Evolutionary conservation across 2,329 filamentous ascomycete genomes (phyloP).

Genomic region (Colletotrichum sp.): DNA sequence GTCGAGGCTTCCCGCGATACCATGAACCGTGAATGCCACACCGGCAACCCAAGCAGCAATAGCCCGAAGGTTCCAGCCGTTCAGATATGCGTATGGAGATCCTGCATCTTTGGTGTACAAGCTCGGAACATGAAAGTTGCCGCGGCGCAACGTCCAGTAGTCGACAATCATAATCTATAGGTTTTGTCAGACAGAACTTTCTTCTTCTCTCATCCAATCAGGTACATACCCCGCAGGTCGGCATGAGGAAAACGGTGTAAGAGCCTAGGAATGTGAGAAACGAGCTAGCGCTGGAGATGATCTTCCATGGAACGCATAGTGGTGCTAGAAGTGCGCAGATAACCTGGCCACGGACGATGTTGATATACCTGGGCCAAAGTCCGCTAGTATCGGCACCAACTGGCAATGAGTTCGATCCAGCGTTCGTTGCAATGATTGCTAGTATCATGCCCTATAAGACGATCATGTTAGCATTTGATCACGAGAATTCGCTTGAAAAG

Average conservation of each 20-base stretch:
- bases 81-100: not conserved
- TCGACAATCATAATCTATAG: constrained; percentile 38
- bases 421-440: constrained; percentile 24
- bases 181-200: not conserved
- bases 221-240: constrained; percentile 31
- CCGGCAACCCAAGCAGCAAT: not conserved
- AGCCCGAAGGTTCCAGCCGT: not conserved
- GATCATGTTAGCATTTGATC: accelerated
- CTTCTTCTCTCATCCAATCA: no score
- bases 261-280: constrained; percentile 29
- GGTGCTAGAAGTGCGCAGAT: constrained; percentile 34
- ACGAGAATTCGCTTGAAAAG: accelerated
- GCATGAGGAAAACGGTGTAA: constrained; percentile 34
- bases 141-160: constrained; percentile 34
- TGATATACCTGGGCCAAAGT: constrained; percentile 33
- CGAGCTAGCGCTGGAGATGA: constrained; percentile 23
- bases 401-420: constrained; percentile 33
- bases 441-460: not conserved
- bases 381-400: constrained; percentile 36
- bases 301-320: constrained; percentile 36
- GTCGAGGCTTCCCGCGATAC: constrained; percentile 28
- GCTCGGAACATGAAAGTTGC: constrained; percentile 37
- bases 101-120: constrained; percentile 27
- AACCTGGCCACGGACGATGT: constrained; percentile 34
- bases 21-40: constrained; percentile 27